Evolutionary conservation across 2,329 filamentous ascomycete genomes (phyloP).

Genomic region (Fusarium verrucosum): DNA sequence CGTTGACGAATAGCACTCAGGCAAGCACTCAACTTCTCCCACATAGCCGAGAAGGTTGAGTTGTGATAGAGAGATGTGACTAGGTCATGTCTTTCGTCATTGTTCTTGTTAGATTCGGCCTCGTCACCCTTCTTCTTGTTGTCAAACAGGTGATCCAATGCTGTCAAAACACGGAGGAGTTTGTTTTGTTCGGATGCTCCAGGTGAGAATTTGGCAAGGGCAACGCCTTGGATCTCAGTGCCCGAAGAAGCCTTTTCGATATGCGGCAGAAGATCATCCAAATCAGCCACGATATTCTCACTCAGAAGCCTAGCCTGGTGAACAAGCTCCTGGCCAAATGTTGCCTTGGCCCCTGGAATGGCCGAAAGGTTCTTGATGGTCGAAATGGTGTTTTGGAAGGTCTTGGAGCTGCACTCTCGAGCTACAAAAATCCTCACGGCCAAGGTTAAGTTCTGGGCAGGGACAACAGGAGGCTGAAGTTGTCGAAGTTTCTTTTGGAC

Average conservation of each 20-base stretch:
- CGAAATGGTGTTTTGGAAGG: slow-evolving; percentile 95
- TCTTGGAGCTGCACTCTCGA: slow-evolving; percentile 95
- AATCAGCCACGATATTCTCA: slow-evolving; percentile 82
- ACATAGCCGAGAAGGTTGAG: slow-evolving; percentile 86
- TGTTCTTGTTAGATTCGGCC: slow-evolving; percentile 60
- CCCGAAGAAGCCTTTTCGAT: slow-evolving; percentile 87
- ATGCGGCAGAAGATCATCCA: slow-evolving; percentile 84
- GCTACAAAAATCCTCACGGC: slow-evolving; percentile 98
- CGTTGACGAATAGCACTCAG: slow-evolving; percentile 87
- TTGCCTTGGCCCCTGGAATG: slow-evolving; percentile 86
- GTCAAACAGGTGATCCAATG: slow-evolving; percentile 94
- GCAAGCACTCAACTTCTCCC: slow-evolving; percentile 91
- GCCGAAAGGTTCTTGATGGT: slow-evolving; percentile 98
- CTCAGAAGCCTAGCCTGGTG: slow-evolving; percentile 86
- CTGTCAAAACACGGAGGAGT: slow-evolving; percentile 88
- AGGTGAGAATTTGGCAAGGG: slow-evolving; percentile 93
- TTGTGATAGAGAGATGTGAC: slow-evolving; percentile 91
- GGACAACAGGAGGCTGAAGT: slow-evolving; percentile 83
- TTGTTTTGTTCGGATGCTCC: slow-evolving; percentile 97
- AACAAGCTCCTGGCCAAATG: slow-evolving; percentile 94
- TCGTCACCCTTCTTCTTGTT: slow-evolving; percentile 72
- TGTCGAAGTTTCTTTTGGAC: slow-evolving; percentile 63
- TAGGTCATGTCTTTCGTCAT: slow-evolving; percentile 80
- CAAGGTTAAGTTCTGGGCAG: slow-evolving; percentile 86
- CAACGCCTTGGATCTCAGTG: slow-evolving; percentile 94